Conservation (phyloP, 768 basidiomycete genomes). For the Guyanaporus albipodus region DNA sequence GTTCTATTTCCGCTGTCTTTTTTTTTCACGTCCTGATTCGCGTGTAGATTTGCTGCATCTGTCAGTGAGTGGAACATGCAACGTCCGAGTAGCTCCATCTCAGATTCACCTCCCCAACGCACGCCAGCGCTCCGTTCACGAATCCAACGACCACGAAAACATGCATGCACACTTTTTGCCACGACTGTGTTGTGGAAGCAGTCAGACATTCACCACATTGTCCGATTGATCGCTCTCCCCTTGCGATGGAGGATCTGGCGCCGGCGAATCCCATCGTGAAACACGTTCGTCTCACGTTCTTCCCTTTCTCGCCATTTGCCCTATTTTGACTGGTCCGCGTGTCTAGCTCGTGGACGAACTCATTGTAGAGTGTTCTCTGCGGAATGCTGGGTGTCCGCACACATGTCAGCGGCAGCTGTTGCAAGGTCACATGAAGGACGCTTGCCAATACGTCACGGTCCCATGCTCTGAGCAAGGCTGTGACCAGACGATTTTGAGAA, state of each 20-base stretch:
- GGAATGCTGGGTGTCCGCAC: slow-evolving; percentile 53
- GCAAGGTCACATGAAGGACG: slow-evolving; percentile 55
- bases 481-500: slow-evolving; percentile 39
- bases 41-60: slow-evolving; percentile 73
- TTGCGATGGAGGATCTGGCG: slow-evolving; percentile 52
- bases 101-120: slow-evolving; percentile 6
- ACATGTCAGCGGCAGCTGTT: slow-evolving; percentile 66
- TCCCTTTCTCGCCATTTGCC: not conserved
- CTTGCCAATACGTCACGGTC: slow-evolving; percentile 56
- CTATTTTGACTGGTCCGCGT: slow-evolving; percentile 5
- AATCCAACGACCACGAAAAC: slow-evolving; percentile 71
- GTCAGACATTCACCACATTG: slow-evolving; percentile 67
- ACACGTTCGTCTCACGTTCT: slow-evolving; percentile 34
- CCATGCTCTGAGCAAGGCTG: slow-evolving; percentile 49
- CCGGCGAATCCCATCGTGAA: slow-evolving; percentile 75
- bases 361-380: slow-evolving; percentile 65
- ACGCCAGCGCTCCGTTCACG: slow-evolving; percentile 60
- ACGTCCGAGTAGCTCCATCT: slow-evolving; percentile 1
- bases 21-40: not conserved
- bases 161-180: slow-evolving; percentile 85
- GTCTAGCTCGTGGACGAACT: slow-evolving; percentile 80
- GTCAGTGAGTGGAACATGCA: slow-evolving; percentile 42
- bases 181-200: slow-evolving; percentile 72
- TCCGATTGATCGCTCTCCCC: slow-evolving; percentile 76
- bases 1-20: not conserved